Evolutionary conservation across 208 protist species (phyloP), one percentile per base, ranked within the genome.

Genomic region (Trypanosoma scelopori): DNA sequence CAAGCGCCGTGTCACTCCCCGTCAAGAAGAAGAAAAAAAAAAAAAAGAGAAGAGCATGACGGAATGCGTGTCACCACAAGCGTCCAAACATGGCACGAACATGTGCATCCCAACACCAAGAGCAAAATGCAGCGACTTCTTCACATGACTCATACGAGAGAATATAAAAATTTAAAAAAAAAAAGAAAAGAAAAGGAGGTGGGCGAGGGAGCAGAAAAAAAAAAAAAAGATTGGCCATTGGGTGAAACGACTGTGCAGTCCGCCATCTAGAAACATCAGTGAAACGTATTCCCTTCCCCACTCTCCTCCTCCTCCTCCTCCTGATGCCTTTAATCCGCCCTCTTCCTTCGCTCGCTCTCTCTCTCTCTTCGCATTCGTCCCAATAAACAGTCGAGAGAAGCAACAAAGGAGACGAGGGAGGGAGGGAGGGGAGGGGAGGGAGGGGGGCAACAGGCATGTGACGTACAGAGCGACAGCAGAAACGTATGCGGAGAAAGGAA

Each of bases 1-100:
- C 51, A 0, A n/a, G 23, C 25, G 27, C 28, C 3, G 20, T 25
- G 30, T 42, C 51, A 56, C 22, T 46, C 46, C 30, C 15, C 20
- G 16, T 50, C 28, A 9, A 65, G 46, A 27, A 52, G 59, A 16
- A 27, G 39, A 42, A 51, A 53, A 46, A 60, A 60, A 55, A 66
- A 56, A 51, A 68, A 67, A 7, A 55, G 52, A 58, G 39, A 78
- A 60, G 45, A 60, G 27, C 18, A 46, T 18, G 20, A 1, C 5
- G 58, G 22, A 35, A 28, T 2, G 22, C 43, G 30, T 2, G 1
- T 12, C 11, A 57, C 3, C 42, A 61, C 64, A 55, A 22, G 13
- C 56, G n/a, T n/a, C n/a, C 28, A 22, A 52, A 15, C 50, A 18
- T 18, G 32, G 37, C 5, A 51, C 20, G n/a, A 30, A 28, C 23